These are phyloP conservation scores for Acanthamoeba healyi DNA, from an alignment of 208 protist species.

Conservation along the genomic window DNA sequence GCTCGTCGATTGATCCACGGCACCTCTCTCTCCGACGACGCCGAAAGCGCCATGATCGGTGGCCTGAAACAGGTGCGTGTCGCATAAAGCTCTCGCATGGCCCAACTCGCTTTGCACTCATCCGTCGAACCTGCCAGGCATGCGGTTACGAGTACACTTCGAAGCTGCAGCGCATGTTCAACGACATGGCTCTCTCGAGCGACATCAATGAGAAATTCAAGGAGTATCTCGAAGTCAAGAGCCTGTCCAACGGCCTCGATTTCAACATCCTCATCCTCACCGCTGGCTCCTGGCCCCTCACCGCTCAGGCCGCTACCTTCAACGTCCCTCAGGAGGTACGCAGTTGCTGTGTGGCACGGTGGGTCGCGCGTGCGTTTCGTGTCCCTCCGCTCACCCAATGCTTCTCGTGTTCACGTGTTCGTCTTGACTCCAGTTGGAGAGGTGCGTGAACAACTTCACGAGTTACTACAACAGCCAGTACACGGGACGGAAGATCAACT, in stretches of 20 bases:
- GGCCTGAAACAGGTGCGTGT: slow-evolving; percentile 86
- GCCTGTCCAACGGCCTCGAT: slow-evolving; percentile 76
- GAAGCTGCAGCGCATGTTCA: slow-evolving; percentile 93
- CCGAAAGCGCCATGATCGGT: slow-evolving; percentile 89
- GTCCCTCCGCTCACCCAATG: not conserved
- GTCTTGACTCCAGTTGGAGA: not conserved
- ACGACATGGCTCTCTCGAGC: slow-evolving; percentile 86
- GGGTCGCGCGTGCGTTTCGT: not conserved
- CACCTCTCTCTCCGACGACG: slow-evolving; percentile 87
- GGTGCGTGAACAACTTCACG: slow-evolving; percentile 48
- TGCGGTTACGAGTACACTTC: slow-evolving; percentile 91
- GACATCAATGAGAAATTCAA: slow-evolving; percentile 85
- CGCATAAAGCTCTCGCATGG: too few relatives aligned
- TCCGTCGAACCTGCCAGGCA: too few relatives aligned
- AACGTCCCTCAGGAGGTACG: slow-evolving; percentile 81
- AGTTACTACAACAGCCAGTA: slow-evolving; percentile 81
- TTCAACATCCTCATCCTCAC: slow-evolving; percentile 86
- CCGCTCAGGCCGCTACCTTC: slow-evolving; percentile 84
- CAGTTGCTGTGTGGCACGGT: not conserved
- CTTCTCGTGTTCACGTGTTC: not conserved
- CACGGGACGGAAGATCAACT: slow-evolving; percentile 87
- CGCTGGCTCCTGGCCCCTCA: slow-evolving; percentile 87
- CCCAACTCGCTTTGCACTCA: slow-evolving; percentile 31
- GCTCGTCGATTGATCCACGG: slow-evolving; percentile 89
- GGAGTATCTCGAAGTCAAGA: slow-evolving; percentile 68